phyloP scores from a whole-genome alignment of 176 grass and related monocot species.

The Oryza meridionalis region DNA sequence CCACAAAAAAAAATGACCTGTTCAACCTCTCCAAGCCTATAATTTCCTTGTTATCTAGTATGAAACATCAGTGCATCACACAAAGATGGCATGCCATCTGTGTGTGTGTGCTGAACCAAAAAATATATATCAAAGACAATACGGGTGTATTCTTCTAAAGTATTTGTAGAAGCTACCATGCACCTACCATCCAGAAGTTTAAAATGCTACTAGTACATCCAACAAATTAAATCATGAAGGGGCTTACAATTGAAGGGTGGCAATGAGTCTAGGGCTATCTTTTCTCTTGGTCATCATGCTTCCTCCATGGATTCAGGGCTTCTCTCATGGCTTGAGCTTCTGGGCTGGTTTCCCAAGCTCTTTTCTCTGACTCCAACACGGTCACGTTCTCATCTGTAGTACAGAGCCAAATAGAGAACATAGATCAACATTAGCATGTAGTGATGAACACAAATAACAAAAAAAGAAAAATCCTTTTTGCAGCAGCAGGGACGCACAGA shows the following conservation, averaged over 20 bases:
- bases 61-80: not conserved
- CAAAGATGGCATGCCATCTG: not conserved
- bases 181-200: not conserved
- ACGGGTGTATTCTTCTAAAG: not conserved
- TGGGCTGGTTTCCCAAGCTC: conserved; percentile 76
- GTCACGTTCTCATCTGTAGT: conserved; percentile 80
- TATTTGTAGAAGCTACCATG: not conserved
- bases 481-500: conserved; percentile 54
- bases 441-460: not conserved
- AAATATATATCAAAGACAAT: not conserved
- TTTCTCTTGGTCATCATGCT: conserved; percentile 58
- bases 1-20: not conserved
- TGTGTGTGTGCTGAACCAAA: not conserved
- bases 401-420: conserved; percentile 1
- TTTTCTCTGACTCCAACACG: conserved; percentile 78
- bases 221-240: conserved; percentile 15
- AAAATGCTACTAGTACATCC: not conserved
- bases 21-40: not conserved
- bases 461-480: not conserved
- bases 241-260: not conserved
- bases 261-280: conserved; percentile 34
- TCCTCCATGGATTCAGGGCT: conserved; percentile 84
- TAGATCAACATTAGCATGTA: not conserved
- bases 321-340: conserved; percentile 83
- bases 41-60: not conserved